These are phyloP conservation scores for Debaryomyces castellii DNA, from an alignment of 805 yeast genomes.

Conservation along the genomic window DNA sequence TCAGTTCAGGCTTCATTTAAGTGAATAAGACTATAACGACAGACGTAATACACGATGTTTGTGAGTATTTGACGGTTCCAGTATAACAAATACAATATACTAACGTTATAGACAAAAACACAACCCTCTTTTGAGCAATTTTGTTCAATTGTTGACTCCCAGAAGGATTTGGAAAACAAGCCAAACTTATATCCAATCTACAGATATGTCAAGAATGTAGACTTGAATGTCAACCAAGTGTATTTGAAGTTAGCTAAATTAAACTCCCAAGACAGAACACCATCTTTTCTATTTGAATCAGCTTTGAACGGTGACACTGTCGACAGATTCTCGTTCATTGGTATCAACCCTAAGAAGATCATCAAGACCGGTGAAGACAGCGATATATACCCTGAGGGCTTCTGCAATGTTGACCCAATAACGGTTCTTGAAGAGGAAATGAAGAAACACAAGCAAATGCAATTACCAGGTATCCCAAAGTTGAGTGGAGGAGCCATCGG, in stretches of 20 bases:
- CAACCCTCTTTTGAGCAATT: slow-evolving; percentile 40
- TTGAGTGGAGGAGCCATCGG: slow-evolving; percentile 97
- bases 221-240: slow-evolving; percentile 86
- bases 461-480: slow-evolving; percentile 77
- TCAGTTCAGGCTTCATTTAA: neutral
- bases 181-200: slow-evolving; percentile 83
- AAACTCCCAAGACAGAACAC: slow-evolving; percentile 47
- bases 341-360: slow-evolving; percentile 77
- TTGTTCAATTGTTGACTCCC: slow-evolving; percentile 20
- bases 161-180: slow-evolving; percentile 8
- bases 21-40: no score
- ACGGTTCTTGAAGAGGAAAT: slow-evolving; percentile 72
- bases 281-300: slow-evolving; percentile 83
- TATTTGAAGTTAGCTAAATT: slow-evolving; percentile 80
- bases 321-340: slow-evolving; percentile 89
- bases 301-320: slow-evolving; percentile 87
- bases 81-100: slow-evolving; percentile 6
- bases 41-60: slow-evolving; percentile 12
- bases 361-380: slow-evolving; percentile 77
- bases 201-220: slow-evolving; percentile 70
- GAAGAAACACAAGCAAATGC: slow-evolving; percentile 61
- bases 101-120: slow-evolving; percentile 24
- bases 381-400: slow-evolving; percentile 21
- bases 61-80: slow-evolving; percentile 17
- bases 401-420: slow-evolving; percentile 75